Base-by-base conservation (phyloP, 805 yeast species). In the Ogataea dorogensis region DNA sequence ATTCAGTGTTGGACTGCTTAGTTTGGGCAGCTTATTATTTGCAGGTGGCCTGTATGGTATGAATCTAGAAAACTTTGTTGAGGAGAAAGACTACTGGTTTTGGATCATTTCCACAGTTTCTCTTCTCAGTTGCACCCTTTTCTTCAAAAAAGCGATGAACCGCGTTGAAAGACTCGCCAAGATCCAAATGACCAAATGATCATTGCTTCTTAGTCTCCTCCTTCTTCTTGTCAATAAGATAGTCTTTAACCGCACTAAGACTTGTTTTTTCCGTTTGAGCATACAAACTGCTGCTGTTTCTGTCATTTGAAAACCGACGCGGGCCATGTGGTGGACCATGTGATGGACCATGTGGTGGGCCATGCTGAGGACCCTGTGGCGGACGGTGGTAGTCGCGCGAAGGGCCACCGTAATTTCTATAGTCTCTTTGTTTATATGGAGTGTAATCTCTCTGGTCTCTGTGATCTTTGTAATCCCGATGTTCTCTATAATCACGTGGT, bases 1-100 rank as follows among this genome's bases (percentile, higher is more conserved):
- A 49, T 86, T 87, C 57, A 81, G 93, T 33, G 79, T 87, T 17
- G 93, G 95, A 0, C 70, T 94, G 38, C 64, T 93, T 22, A 81
- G 95, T 3, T 66, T 89, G 52, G 95, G 95, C 2, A 75, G 81
- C 11, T 82, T 93, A 1, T 65, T 94, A 29, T 86, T 85, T 47
- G 57, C 86, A 11, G 93, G 95, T 2, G 83, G 96, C 0, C 65
- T 87, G 8, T 93, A 89, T 59, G 99, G 99, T 22, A 93, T 93
- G 98, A 93, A 93, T 61, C 66, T 93, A 58, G 86, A 84, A 53
- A 93, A 91, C 61, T 88, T 85, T 54, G 80, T 93, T 15, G 99
- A 93, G 57, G 95, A 88, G 38, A 65, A 79, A 1, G 72, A 74
- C 37, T 70, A 72, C 45, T 96, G 96, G 20, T 85, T 87, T 54